phyloP scores from a whole-genome alignment of 2,329 filamentous ascomycete genomes.

The Diaporthe nobilis region DNA sequence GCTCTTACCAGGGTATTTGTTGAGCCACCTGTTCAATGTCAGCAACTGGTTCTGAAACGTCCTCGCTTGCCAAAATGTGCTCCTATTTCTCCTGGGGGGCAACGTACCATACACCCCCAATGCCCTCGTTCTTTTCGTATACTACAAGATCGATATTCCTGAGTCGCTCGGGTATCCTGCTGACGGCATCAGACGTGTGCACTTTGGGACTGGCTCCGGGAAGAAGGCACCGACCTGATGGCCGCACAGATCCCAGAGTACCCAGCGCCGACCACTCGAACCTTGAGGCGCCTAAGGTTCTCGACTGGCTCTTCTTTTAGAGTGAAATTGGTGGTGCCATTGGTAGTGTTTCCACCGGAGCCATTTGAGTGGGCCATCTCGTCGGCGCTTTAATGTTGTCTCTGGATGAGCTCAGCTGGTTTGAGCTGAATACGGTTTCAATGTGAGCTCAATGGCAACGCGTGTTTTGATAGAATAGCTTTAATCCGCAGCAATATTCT shows the following conservation, averaged over 20 bases:
- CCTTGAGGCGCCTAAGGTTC: constrained; percentile 51
- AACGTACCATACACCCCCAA: constrained; percentile 53
- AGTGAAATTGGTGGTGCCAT: constrained; percentile 38
- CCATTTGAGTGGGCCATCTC: constrained; percentile 14
- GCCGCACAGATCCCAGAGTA: constrained; percentile 44
- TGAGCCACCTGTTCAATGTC: constrained; percentile 48
- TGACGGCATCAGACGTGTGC: not conserved
- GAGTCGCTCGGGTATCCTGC: constrained; percentile 52
- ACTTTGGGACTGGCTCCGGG: not conserved
- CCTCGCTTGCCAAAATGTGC: not conserved
- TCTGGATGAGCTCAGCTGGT: not conserved
- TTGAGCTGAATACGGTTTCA: not conserved
- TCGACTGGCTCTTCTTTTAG: constrained; percentile 51
- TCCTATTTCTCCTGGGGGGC: not conserved
- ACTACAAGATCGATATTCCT: constrained; percentile 53
- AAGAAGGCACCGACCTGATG: constrained; percentile 46
- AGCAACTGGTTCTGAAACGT: not conserved
- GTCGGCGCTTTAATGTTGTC: not conserved
- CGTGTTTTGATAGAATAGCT: not conserved
- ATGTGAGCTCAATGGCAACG: not conserved
- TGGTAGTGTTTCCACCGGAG: not conserved
- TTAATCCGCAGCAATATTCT: no score
- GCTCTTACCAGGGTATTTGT: constrained; percentile 50
- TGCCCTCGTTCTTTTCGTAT: constrained; percentile 53
- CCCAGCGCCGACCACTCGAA: constrained; percentile 46